phyloP scores from a whole-genome alignment of 306 rosid species.

The Fragaria iinumae region DNA sequence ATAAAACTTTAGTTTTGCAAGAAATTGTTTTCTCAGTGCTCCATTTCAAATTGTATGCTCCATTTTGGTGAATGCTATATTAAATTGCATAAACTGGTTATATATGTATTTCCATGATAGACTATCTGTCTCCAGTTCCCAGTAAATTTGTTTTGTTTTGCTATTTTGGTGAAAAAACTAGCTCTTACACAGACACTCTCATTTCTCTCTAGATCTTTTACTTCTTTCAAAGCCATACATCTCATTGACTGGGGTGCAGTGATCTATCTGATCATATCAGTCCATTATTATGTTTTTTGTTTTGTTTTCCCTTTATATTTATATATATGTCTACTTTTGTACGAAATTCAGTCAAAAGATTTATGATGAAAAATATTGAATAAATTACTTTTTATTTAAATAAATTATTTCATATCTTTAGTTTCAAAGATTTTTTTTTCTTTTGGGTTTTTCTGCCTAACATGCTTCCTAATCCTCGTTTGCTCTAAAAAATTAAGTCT shows the following conservation, averaged over 20 bases:
- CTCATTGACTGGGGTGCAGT: neutral
- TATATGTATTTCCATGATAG: neutral
- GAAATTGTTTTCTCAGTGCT: constrained; percentile 3
- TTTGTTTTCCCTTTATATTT: neutral
- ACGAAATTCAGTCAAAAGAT: neutral
- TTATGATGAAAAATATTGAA: neutral
- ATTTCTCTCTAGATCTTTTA: constrained; percentile 7
- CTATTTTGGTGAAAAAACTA: constrained; percentile 6
- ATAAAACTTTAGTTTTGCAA: neutral
- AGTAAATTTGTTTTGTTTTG: constrained; percentile 13
- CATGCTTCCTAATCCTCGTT: neutral
- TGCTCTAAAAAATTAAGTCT: neutral
- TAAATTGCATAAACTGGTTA: constrained; percentile 6
- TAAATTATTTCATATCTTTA: neutral
- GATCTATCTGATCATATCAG: constrained; percentile 5
- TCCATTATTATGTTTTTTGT: neutral
- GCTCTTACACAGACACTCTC: neutral
- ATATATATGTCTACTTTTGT: neutral
- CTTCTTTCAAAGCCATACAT: neutral
- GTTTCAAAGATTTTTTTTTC: neutral
- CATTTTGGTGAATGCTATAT: constrained; percentile 11
- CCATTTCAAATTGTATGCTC: constrained; percentile 17
- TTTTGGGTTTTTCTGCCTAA: neutral
- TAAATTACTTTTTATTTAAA: neutral
- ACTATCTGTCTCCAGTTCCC: constrained; percentile 4